Percentiles rank a stretch among this genome's conserved stretches.
Conservation (phyloP, 768 basidiomycete species). For the Lactarius akahatsu region DNA sequence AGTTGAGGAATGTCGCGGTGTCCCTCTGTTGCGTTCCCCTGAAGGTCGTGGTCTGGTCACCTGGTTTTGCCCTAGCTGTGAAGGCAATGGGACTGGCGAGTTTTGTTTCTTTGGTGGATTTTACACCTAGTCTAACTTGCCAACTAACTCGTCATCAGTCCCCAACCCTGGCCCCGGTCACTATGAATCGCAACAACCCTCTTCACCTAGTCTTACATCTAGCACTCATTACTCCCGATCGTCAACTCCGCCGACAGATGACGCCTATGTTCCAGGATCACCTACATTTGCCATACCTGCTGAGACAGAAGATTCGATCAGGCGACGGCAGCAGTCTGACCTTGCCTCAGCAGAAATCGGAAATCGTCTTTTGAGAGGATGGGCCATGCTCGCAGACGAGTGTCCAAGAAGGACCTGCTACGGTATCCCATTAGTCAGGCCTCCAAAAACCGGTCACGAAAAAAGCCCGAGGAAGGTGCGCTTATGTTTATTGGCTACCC, state of each 20-base stretch:
- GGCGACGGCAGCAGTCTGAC: constrained; percentile 79
- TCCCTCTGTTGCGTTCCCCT: constrained; percentile 78
- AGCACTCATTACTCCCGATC: constrained; percentile 55
- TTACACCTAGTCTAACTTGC: constrained; percentile 1
- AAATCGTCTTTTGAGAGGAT: constrained; percentile 71
- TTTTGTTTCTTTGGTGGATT: constrained; percentile 2
- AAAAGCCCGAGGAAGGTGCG: constrained; percentile 67
- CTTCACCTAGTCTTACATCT: constrained; percentile 45
- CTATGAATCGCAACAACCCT: constrained; percentile 20
- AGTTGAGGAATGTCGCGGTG: constrained; percentile 48
- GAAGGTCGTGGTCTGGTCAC: constrained; percentile 44
- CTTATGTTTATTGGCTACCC: constrained; percentile 16
- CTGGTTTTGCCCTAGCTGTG: constrained; percentile 66
- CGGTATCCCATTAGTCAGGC: constrained; percentile 81
- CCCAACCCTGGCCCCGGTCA: constrained; percentile 2
- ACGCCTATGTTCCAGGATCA: constrained; percentile 60
- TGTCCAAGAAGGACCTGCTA: constrained; percentile 69
- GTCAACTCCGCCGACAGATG: constrained; percentile 78
- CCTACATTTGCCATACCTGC: constrained; percentile 62
- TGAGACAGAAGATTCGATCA: constrained; percentile 63
- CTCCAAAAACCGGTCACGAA: constrained; percentile 59
- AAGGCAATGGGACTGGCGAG: constrained; percentile 41
- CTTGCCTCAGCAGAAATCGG: constrained; percentile 78
- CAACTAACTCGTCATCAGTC: constrained; percentile 14
- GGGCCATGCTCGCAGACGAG: constrained; percentile 89